Base-by-base conservation (phyloP, 495 filamentous ascomycete species). In the Bacidia rubella region DNA sequence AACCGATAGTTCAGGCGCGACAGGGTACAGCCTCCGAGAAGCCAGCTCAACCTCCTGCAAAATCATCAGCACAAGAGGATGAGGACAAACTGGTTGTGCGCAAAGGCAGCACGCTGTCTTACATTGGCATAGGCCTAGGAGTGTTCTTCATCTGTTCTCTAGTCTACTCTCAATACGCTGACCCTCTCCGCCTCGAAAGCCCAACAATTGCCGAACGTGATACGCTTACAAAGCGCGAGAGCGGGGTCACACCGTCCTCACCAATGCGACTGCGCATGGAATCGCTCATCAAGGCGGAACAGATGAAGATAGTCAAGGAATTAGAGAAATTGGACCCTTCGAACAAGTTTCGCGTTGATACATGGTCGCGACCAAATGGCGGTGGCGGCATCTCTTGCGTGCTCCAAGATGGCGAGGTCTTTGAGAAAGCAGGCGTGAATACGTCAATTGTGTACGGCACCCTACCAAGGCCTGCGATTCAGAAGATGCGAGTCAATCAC, bases 211-310 rank as follows among this genome's bases (percentile, higher is more conserved):
- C 84, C 62, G 83, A 87, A 57, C 76, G 78, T 47, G 86, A 90
- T 66, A 69, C 66, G 50, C 69, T 81, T 40, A 70, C 70, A 38
- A 87, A 85, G 65, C 73, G 76, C 25, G 81, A 85, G 64, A 72
- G 73, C 19, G 81, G 75, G 44, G 64, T 90, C 21, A 80, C 73
- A 11, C 10, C 44, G 12, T 69, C 74, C 57, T 95, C 88, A 9
- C 89, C 93, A 0, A 99, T 99, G 93, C 90, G 93, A 43, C 74
- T 96, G 40, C 87, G 90, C 38, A 97, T 97, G 92, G 93, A 97
- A 67, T 76, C 83, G 53, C 85, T 97, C 65, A 89, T 97, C 65
- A 92, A 92, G 65, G 76, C 85, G 51, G 84, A 96, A 57, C 92
- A 99, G 63, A 76, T 82, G 54, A 79, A 84, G 49, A 97, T 97